A percentile compares a stretch with the other conserved stretches of the same genome.
These are phyloP conservation scores for Saturnispora silvae DNA, from an alignment of 805 yeast genomes.

Conservation along the genomic window DNA sequence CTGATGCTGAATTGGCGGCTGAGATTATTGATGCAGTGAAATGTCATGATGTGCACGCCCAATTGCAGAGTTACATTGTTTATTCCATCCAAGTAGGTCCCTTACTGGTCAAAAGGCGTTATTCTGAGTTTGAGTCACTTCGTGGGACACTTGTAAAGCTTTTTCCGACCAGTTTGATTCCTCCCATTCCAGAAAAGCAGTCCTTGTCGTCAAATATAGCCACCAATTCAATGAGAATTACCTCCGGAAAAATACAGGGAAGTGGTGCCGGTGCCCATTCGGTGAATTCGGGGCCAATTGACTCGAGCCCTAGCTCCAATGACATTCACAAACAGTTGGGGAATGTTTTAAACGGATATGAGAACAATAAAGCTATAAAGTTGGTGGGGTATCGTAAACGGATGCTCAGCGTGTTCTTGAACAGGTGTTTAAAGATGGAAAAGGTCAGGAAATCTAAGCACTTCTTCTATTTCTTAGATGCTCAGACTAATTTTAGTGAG, in stretches of 20 bases:
- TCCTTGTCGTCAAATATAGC: slow-evolving; percentile 33
- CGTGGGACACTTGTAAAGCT: slow-evolving; percentile 59
- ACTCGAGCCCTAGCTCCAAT: neutral
- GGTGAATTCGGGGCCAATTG: neutral
- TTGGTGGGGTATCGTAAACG: slow-evolving; percentile 55
- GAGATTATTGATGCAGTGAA: slow-evolving; percentile 73
- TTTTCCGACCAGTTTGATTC: slow-evolving; percentile 74
- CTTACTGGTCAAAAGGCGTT: slow-evolving; percentile 65
- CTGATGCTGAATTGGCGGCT: slow-evolving; percentile 11
- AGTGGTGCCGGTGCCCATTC: neutral
- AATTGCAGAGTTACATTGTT: slow-evolving; percentile 47
- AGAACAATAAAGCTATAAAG: slow-evolving; percentile 9
- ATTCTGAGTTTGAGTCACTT: slow-evolving; percentile 84
- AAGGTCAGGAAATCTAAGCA: slow-evolving; percentile 49
- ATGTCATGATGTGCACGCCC: slow-evolving; percentile 59
- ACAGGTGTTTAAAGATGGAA: slow-evolving; percentile 53
- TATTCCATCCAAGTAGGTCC: slow-evolving; percentile 65
- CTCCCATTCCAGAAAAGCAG: slow-evolving; percentile 90
- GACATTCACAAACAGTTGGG: neutral
- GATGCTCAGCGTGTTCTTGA: slow-evolving; percentile 65
- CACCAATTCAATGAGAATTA: slow-evolving; percentile 19
- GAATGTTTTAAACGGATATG: neutral
- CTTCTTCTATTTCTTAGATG: slow-evolving; percentile 73
- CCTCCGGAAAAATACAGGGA: slow-evolving; percentile 4
- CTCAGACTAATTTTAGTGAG: slow-evolving; percentile 77